Base-by-base conservation (phyloP, 2,329 filamentous ascomycete species). In the Ophiocordyceps robertsii region DNA sequence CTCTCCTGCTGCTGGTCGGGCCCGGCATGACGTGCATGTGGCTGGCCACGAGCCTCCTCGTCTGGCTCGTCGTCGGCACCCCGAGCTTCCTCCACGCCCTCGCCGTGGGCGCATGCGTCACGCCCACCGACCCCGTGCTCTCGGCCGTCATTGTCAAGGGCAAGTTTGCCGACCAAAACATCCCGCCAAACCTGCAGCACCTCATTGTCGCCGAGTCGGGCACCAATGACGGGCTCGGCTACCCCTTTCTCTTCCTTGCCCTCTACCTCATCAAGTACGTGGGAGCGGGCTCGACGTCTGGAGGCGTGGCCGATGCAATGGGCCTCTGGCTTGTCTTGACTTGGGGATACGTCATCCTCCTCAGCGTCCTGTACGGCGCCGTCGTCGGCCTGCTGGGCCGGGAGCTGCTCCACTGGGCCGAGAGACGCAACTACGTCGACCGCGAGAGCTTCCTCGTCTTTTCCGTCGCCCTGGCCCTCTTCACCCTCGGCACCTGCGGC, bases 61-160 rank as follows among this genome's bases (percentile, higher is more conserved):
- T 95, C 37, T 95, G 81, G 78, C 82, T 62, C 0, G 62, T 95
- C 47, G 77, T 89, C 2, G 84, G 85, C 0, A 65, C 77, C 40
- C 66, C 90, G 14, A 68, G 68, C 29, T 84, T 92, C 49, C 68
- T 95, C 2, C 82, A 92, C 50, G 84, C 89, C 0, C 69, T 95
- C 11, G 83, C 80, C 14, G 69, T 94, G 11, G 88, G 80, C 1
- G 84, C 88, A 1, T 94, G 88, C 54, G 79, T 95, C n/a, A 92
- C 89, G 3, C 89, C 88, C 0, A 95, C 89, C 0, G 89, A 95
- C 53, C 89, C 89, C 0, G 79, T 95, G 1, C 62, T 95, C 32
- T 90, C 84, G 14, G 90, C 92, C 49, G 84, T 84, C 3, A 94
- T 95, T 44, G 86, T 95, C 38, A 95, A 95, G 65, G 88, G 88